Conservation (phyloP, 2,329 filamentous ascomycete genomes). For the Cryphonectria carpinicola region DNA sequence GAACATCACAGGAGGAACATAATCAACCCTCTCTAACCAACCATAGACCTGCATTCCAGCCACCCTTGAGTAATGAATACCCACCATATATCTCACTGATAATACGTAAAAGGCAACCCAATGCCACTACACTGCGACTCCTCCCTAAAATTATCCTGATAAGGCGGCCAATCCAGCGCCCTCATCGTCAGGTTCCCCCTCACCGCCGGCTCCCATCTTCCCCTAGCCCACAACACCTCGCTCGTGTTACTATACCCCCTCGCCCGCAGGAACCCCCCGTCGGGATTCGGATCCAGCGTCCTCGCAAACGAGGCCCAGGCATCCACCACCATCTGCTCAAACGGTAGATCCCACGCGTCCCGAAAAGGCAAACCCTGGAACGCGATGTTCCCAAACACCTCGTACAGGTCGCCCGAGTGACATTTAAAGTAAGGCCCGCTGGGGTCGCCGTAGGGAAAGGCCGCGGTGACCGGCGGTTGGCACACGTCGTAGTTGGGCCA, state of each 20-base stretch:
- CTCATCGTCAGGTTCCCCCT: conserved; percentile 47
- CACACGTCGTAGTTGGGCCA: conserved; percentile 58
- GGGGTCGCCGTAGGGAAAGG: conserved; percentile 48
- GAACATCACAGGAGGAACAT: neutral
- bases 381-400: conserved; percentile 56
- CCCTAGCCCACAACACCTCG: conserved; percentile 34
- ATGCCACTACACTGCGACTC: conserved; percentile 53
- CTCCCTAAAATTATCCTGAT: conserved; percentile 49
- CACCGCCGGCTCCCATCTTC: conserved; percentile 42
- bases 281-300: conserved; percentile 55
- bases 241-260: conserved; percentile 44
- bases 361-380: conserved; percentile 48
- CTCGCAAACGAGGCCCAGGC: conserved; percentile 56
- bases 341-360: conserved; percentile 47
- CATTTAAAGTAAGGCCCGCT: conserved; percentile 52
- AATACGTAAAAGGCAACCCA: conserved; percentile 50
- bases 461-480: conserved; percentile 43
- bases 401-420: conserved; percentile 60
- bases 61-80: neutral
- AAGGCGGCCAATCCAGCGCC: conserved; percentile 50
- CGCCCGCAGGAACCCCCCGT: conserved; percentile 46
- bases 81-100: conserved; percentile 33
- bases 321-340: conserved; percentile 48
- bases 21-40: neutral
- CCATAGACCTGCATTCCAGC: neutral